Evolutionary conservation across 345 rosid species (phyloP).

Genomic region (Alliaria petiolata): DNA sequence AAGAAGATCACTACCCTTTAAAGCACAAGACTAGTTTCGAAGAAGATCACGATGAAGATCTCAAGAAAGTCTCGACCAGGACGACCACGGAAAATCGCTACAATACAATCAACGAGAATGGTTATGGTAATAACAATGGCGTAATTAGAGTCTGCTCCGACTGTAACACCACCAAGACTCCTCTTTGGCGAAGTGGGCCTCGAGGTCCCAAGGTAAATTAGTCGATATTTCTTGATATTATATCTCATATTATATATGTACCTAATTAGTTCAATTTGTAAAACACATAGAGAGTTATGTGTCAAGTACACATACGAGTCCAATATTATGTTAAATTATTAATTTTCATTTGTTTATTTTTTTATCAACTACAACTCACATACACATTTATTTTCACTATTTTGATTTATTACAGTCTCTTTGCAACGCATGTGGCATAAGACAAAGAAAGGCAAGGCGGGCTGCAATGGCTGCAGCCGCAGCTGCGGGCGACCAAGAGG

Average conservation of each 20-base stretch:
- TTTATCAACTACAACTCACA: neutral
- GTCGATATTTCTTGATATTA: neutral
- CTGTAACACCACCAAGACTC: constrained; percentile 93
- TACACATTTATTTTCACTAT: neutral
- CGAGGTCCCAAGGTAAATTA: constrained; percentile 84
- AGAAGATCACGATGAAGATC: constrained; percentile 20
- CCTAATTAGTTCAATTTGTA: neutral
- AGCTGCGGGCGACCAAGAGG: constrained; percentile 20
- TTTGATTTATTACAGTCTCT: constrained; percentile 55
- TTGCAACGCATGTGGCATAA: constrained; percentile 90
- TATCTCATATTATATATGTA: neutral
- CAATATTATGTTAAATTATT: neutral
- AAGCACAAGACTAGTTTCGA: constrained; percentile 19
- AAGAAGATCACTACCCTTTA: neutral
- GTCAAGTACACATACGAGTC: neutral
- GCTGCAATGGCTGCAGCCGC: constrained; percentile 56
- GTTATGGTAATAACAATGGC: constrained; percentile 32
- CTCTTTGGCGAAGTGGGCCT: constrained; percentile 98
- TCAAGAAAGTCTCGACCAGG: constrained; percentile 20
- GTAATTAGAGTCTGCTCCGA: constrained; percentile 59
- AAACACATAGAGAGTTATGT: neutral
- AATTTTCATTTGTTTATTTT: neutral
- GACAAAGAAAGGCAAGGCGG: constrained; percentile 83
- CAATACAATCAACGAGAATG: constrained; percentile 22
- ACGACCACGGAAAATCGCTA: constrained; percentile 7